Conservation (phyloP, 2,329 filamentous ascomycete species). For the Fonsecaea pedrosoi region DNA sequence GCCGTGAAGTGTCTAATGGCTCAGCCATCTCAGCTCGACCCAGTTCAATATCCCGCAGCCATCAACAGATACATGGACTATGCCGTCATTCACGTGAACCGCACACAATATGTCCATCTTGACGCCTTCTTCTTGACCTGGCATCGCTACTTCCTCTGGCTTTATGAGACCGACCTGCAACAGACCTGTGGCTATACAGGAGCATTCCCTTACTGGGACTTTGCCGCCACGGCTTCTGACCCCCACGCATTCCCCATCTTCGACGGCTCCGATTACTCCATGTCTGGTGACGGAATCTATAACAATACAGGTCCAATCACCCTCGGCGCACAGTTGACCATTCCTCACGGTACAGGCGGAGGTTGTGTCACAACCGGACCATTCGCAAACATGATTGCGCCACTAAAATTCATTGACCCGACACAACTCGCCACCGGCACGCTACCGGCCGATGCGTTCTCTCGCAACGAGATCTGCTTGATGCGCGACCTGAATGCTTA, state of each 20-base stretch:
- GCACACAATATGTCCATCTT: slow-evolving; percentile 47
- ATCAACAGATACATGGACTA: slow-evolving; percentile 50
- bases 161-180: slow-evolving; percentile 53
- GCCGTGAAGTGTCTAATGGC: slow-evolving; percentile 49
- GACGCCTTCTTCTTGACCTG: slow-evolving; percentile 51
- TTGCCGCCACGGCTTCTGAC: slow-evolving; percentile 44
- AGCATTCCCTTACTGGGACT: slow-evolving; percentile 53
- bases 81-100: slow-evolving; percentile 49
- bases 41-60: slow-evolving; percentile 44
- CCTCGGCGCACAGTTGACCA: slow-evolving; percentile 31
- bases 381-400: slow-evolving; percentile 39
- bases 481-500: slow-evolving; percentile 40
- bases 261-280: slow-evolving; percentile 48
- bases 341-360: slow-evolving; percentile 41
- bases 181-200: slow-evolving; percentile 55
- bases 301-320: slow-evolving; percentile 35
- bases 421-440: slow-evolving; percentile 31
- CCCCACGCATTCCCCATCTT: slow-evolving; percentile 43
- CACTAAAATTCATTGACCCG: slow-evolving; percentile 37
- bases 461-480: slow-evolving; percentile 39
- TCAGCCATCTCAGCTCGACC: slow-evolving; percentile 43
- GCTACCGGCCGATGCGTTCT: slow-evolving; percentile 35
- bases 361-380: slow-evolving; percentile 42
- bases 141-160: slow-evolving; percentile 54
- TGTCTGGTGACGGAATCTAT: slow-evolving; percentile 43